Conservation (phyloP, 768 basidiomycete genomes). For the Rhodocollybia butyracea region DNA sequence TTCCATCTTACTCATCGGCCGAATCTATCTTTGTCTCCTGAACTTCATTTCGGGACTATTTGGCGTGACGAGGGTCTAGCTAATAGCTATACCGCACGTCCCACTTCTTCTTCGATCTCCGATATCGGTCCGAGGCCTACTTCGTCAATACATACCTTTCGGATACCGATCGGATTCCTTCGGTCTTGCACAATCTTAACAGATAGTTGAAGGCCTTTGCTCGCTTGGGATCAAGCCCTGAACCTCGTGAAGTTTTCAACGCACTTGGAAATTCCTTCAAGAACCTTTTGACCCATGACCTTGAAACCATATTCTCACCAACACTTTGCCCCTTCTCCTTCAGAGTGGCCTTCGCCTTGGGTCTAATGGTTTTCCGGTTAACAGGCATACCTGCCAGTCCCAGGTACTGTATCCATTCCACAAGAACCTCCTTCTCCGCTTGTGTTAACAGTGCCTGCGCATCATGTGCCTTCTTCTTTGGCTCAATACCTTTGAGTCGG, state of each 20-base stretch:
- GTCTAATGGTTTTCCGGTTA: not conserved
- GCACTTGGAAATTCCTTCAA: not conserved
- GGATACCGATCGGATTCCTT: too few relatives aligned
- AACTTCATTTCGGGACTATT: too few relatives aligned
- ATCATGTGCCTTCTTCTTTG: not conserved
- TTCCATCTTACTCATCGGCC: too few relatives aligned
- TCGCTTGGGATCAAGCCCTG: slow-evolving; percentile 29
- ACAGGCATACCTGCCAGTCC: not conserved
- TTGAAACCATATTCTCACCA: not conserved
- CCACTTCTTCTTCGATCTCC: too few relatives aligned
- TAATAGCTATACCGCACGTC: too few relatives aligned
- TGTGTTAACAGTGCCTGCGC: not conserved
- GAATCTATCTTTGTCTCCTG: too few relatives aligned
- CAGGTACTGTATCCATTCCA: not conserved
- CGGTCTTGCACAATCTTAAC: too few relatives aligned
- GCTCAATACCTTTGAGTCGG: not conserved
- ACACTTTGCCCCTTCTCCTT: not conserved
- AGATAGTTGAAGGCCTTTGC: slow-evolving; percentile 32
- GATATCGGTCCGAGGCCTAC: too few relatives aligned
- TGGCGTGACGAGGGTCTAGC: too few relatives aligned
- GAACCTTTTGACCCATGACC: not conserved
- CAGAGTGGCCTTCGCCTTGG: not conserved
- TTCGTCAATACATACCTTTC: too few relatives aligned
- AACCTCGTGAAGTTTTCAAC: not conserved
- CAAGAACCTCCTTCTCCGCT: not conserved